Evolutionary conservation across 805 yeast species (phyloP), one percentile per base, ranked within the genome.

Genomic region (Yamadazyma sp.): DNA sequence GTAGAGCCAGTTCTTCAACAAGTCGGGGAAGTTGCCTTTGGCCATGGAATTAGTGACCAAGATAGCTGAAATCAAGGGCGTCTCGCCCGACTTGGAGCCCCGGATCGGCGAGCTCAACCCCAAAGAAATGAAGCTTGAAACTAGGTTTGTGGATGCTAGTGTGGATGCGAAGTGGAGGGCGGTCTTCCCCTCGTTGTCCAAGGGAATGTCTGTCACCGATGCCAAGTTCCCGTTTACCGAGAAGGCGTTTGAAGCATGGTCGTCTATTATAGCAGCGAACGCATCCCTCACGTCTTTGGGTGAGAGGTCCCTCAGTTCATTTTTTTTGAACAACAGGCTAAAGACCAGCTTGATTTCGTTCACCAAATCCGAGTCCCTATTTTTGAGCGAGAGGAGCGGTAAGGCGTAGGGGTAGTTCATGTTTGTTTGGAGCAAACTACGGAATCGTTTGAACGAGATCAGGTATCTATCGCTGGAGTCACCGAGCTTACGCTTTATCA

Each of bases 21-120:
- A 60, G 36, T 77, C 76, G 35, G 75, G 75, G 61, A 93, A 93
- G 12, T 86, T 77, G 0, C 84, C 80, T 44, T 78, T 75, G 48
- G 88, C 96, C 62, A 83, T 82, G 44, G 89, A 76, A 54, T 86
- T 88, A 36, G 89, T 89, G 37, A 80, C 96, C 60, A 75, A 78
- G 20, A 90, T 86, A 0, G 96, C 86, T 22, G 95, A 75, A 8
- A 89, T 78, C 23, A 64, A 53, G 1, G 68, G 63, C 4, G 68
- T 55, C 43, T 67, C 71, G 1, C 74, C 74, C 18, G 47, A 47
- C 22, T 47, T 44, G 31, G 62, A 60, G 1, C 74, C 74, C 33
- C 74, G 50, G 9, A 65, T 52, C 1, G 73, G 70, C 11, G 66
- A 59, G 42, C 60, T 58, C 18, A 66, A 46, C 2, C 64, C 63